Evolutionary conservation across 192 early-diverging fungal species (phyloP).

Genomic region (Linnemannia elongata): DNA sequence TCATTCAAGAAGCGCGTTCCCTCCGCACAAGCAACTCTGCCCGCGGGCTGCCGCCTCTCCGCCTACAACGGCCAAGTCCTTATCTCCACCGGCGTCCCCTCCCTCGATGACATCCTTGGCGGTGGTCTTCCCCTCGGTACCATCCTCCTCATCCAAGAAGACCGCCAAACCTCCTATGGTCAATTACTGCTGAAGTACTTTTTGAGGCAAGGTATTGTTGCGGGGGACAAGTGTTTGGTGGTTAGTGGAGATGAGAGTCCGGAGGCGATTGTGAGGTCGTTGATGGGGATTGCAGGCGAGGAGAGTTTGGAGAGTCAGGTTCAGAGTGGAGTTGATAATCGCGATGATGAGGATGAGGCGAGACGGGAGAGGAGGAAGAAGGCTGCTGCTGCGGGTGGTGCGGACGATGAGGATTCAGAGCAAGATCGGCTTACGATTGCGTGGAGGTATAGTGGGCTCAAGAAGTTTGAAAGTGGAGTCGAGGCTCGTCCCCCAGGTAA

Average conservation of each 20-base stretch:
- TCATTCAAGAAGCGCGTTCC: slow-evolving; percentile 70
- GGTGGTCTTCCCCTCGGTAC: slow-evolving; percentile 91
- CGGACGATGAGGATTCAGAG: slow-evolving; percentile 43
- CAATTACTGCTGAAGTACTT: slow-evolving; percentile 85
- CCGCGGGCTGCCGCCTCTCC: slow-evolving; percentile 79
- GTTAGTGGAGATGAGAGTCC: slow-evolving; percentile 77
- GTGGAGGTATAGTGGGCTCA: slow-evolving; percentile 93
- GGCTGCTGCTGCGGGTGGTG: slow-evolving; percentile 8
- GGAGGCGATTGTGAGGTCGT: slow-evolving; percentile 68
- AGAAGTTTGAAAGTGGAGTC: slow-evolving; percentile 70
- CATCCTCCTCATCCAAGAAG: slow-evolving; percentile 82
- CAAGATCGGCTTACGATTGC: slow-evolving; percentile 90
- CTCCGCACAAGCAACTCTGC: slow-evolving; percentile 70
- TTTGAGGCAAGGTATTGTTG: slow-evolving; percentile 86
- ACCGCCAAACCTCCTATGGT: slow-evolving; percentile 86
- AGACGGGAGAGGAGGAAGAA: slow-evolving; percentile 9
- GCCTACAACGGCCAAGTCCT: slow-evolving; percentile 83
- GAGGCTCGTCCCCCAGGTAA: slow-evolving; percentile 59
- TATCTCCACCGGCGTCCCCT: slow-evolving; percentile 86
- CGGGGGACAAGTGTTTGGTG: slow-evolving; percentile 77
- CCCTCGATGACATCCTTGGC: slow-evolving; percentile 89
- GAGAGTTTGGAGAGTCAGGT: slow-evolving; percentile 48
- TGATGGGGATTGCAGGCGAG: slow-evolving; percentile 74
- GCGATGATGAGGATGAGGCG: slow-evolving; percentile 58
- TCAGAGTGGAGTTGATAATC: slow-evolving; percentile 59